Evolutionary conservation across 345 rosid genomes (phyloP).

Genomic region (Xanthoceras sorbifolium): DNA sequence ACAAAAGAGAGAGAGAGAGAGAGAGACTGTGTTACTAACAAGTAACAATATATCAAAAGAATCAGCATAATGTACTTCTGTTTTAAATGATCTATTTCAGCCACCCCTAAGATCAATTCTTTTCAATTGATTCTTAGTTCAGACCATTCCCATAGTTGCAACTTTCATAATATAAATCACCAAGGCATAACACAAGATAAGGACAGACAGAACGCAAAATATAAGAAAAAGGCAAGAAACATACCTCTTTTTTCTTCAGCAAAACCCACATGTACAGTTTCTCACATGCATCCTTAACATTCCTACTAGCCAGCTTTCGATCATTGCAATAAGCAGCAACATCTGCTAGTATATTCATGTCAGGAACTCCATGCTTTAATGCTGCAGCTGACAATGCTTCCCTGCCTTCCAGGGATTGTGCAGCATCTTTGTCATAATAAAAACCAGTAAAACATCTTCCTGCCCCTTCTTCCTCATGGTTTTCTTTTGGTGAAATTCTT

Average conservation of each 20-base stretch:
- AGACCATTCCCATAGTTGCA: neutral
- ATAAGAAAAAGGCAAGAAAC: neutral
- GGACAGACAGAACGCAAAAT: neutral
- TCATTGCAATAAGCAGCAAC: constrained; percentile 71
- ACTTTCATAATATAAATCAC: neutral
- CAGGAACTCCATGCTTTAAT: constrained; percentile 58
- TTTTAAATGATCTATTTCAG: neutral
- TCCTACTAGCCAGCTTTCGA: constrained; percentile 67
- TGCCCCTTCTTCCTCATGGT: constrained; percentile 17
- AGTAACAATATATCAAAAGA: neutral
- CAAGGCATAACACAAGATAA: neutral
- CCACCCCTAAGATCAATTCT: neutral
- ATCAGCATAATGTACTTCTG: neutral
- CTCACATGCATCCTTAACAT: constrained; percentile 78
- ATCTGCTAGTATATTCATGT: constrained; percentile 46
- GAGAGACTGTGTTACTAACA: too few species aligned
- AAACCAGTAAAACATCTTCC: constrained; percentile 62
- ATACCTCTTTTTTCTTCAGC: constrained; percentile 71
- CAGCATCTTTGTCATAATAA: constrained; percentile 54
- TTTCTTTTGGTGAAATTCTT: constrained; percentile 17
- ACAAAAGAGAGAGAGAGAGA: too few species aligned
- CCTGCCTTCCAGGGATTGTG: constrained; percentile 57
- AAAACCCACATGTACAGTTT: constrained; percentile 82
- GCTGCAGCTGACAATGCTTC: constrained; percentile 63
- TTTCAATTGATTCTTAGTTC: neutral